A percentile compares a stretch with the other conserved stretches of the same genome.
Conservation (phyloP, 495 filamentous ascomycete species). For the Penicillium subrubescens region DNA sequence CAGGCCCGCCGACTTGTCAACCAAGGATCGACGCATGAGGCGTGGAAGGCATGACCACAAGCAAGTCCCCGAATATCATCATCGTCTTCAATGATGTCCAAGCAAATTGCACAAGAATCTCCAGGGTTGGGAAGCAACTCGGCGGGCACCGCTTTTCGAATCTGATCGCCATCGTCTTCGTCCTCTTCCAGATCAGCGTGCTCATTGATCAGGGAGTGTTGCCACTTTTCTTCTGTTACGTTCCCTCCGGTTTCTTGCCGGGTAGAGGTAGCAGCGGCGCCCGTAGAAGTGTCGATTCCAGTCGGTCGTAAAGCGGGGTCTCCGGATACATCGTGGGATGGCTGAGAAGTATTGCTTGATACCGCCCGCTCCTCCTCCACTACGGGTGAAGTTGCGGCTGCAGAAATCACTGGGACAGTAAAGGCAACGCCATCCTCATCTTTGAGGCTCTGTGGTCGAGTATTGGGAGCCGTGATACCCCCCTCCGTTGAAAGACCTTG, state of each 20-base stretch:
- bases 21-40: constrained; percentile 93
- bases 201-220: constrained; percentile 19
- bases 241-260: constrained; percentile 1
- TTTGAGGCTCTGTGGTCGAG: constrained; percentile 32
- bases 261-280: background rate
- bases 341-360: constrained; percentile 17
- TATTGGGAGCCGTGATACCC: constrained; percentile 73
- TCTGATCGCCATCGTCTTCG: constrained; percentile 83
- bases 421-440: constrained; percentile 16
- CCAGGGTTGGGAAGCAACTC: constrained; percentile 85
- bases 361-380: constrained; percentile 19
- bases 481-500: constrained; percentile 83
- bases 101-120: constrained; percentile 94
- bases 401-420: constrained; percentile 14
- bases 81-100: constrained; percentile 90
- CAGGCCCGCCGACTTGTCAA: constrained; percentile 89
- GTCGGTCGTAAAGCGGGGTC: constrained; percentile 6
- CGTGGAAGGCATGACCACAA: constrained; percentile 96
- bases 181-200: constrained; percentile 53
- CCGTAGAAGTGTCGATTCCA: constrained; percentile 25
- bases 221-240: constrained; percentile 23
- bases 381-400: constrained; percentile 11
- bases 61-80: constrained; percentile 93
- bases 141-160: constrained; percentile 76
- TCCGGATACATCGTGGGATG: constrained; percentile 17